Base-by-base conservation (phyloP, 1,284 basidiomycete genomes). In the Cystobasidium sp. region DNA sequence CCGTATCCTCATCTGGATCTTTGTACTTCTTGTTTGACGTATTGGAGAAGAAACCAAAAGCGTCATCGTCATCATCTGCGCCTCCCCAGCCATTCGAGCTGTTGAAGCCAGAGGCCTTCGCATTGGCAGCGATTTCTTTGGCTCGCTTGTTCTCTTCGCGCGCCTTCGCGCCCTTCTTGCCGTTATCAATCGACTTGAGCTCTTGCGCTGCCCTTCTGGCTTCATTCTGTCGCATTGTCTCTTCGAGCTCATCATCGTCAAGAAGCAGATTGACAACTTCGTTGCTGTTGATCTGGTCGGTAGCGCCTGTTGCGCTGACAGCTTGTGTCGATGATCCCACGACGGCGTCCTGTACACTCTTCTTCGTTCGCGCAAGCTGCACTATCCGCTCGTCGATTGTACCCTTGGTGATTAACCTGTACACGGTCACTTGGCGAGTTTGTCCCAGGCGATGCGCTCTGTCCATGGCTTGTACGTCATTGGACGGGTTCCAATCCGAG, bases 401-500 rank as follows among this genome's bases (percentile, higher is more conserved):
- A 14, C 95, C 95, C 81, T 89, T 92, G 10, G 93, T 96, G 80
- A 99, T 97, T 68, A 99, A 86, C 51, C 97, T 91, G 83, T 99
- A 99, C 6, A 99, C 96, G 0, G 96, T 99, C 74, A 99, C 97
- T 85, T 99, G 97, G 76, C 94, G 92, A 12, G 95, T 99, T 84
- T 99, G 97, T 47, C 97, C 97, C 14, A 99, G 87, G 81, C 97
- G 93, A 85, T 99, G 97, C 20, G 97, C 97, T 80, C 97, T 92
- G 82, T 99, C 97, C 97, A 99, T 99, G 12, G 97, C 97, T 83
- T 99, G 97, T 52, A 94, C 93, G 82, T 99, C 97, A 81, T 99
- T 99, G 39, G 93, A 96, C 16, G 95, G 97, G 82, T 99, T 99
- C 97, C 97, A 99, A 81, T 99, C 97, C 81, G 97, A 94, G 82